Evolutionary conservation across 2,329 filamentous ascomycete genomes (phyloP), one percentile per base, ranked within the genome.

Genomic region (Colletotrichum incanum): DNA sequence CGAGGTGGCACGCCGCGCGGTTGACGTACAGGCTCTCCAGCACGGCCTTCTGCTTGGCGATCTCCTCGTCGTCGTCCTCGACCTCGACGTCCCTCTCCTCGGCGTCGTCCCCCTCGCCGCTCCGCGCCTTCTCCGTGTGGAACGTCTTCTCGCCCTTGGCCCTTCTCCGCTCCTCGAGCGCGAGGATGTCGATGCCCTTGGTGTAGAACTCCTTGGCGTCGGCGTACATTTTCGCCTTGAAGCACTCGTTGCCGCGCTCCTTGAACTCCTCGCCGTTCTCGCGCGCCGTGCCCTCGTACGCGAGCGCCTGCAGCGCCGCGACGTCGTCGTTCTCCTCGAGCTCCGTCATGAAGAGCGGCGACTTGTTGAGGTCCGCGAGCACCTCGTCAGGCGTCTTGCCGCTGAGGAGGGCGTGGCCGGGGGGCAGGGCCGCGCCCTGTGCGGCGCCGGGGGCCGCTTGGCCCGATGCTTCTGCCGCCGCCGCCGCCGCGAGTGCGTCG

Each of bases 281-380:
- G 12, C 92, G 88, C 60, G 94, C 91, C 11, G 95, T 95, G 26
- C 96, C 97, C 84, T 99, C 96, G 80, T 98, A 98, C 39, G 94
- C 94, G 49, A 99, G 86, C 0, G 96, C 96, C 79, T 94, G 93
- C 72, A 99, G 87, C 0, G 96, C 97, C 77, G 97, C 95, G 0
- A 98, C 86, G 76, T 93, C 91, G 73, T 93, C 87, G 79, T 98
- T 98, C 75, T 95, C 92, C 75, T 97, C 93, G 43, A 98, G 87
- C 76, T 94, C 92, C 39, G 95, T 98, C 96, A 99, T 99, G 87
- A 99, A 99, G 47, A 99, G 88, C 8, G 96, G 96, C 41, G 86
- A 89, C 79, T 86, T 86, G 80, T 90, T 89, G 52, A 91, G 82
- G 60, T 91, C 89, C 12, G 86, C 86, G 68, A 87, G 80, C 43